Percentiles rank a stretch among this genome's conserved stretches.
Evolutionary conservation across 2,329 filamentous ascomycete genomes (phyloP).

Genomic region (Colletotrichum sidae): DNA sequence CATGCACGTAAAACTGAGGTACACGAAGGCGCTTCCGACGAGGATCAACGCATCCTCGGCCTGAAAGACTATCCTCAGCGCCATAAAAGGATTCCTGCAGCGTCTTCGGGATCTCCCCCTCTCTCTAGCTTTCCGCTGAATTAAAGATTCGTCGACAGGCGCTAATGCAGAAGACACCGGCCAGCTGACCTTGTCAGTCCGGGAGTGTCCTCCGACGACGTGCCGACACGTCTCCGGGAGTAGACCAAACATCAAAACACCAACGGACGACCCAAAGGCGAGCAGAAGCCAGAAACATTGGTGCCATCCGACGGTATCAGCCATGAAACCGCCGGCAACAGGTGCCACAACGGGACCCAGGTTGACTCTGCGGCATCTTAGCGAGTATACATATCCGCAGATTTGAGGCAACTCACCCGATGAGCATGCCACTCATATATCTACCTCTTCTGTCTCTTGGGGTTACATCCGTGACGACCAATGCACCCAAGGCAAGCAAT

Average conservation of each 20-base stretch:
- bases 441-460: not conserved
- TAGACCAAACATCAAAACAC: slow-evolving; percentile 39
- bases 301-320: slow-evolving; percentile 5
- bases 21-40: slow-evolving; percentile 3
- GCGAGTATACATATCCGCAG: too few relatives aligned
- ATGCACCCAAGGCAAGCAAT: slow-evolving; percentile 1
- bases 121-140: too few relatives aligned
- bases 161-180: slow-evolving; percentile 8
- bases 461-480: slow-evolving; percentile 10
- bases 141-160: not conserved
- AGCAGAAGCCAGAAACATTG: slow-evolving; percentile 11
- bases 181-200: not conserved
- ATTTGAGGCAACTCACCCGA: not conserved
- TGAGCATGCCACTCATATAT: slow-evolving; percentile 15
- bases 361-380: not conserved
- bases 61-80: slow-evolving; percentile 2
- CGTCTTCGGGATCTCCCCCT: not conserved
- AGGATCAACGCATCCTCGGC: slow-evolving; percentile 11
- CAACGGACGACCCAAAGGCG: not conserved
- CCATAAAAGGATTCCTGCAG: slow-evolving; percentile 3
- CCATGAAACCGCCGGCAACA: slow-evolving; percentile 5
- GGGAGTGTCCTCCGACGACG: not conserved
- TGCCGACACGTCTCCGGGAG: slow-evolving; percentile 43
- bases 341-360: slow-evolving; percentile 4
- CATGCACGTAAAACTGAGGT: slow-evolving; percentile 14